phyloP scores from a whole-genome alignment of 306 rosid genomes.

The barrel medic (Medicago truncatula) region MtrunA17r5.0-ANR NC_053046.1:29838501-29839000 shows the following conservation, averaged over 20 bases:
- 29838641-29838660: too few relatives aligned
- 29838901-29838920: conserved; percentile 48
- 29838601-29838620: too few relatives aligned
- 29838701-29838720: conserved; percentile 27
- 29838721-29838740: conserved; percentile 13
- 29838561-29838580: too few relatives aligned
- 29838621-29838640: too few relatives aligned
- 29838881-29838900: conserved; percentile 27
- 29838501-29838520: too few relatives aligned
- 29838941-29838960: conserved; percentile 34
- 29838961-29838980: conserved; percentile 28
- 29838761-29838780: conserved; percentile 24
- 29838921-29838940: background rate
- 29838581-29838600: too few relatives aligned
- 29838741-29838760: conserved; percentile 23
- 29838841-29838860: conserved; percentile 29
- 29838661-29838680: too few relatives aligned
- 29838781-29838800: background rate
- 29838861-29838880: conserved; percentile 43
- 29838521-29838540: too few relatives aligned
- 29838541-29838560: too few relatives aligned
- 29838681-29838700: background rate
- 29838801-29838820: conserved; percentile 18
- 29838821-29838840: conserved; percentile 4
- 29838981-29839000: conserved; percentile 13